Conservation (phyloP, 768 basidiomycete genomes). For the Panellus pusillus region DNA sequence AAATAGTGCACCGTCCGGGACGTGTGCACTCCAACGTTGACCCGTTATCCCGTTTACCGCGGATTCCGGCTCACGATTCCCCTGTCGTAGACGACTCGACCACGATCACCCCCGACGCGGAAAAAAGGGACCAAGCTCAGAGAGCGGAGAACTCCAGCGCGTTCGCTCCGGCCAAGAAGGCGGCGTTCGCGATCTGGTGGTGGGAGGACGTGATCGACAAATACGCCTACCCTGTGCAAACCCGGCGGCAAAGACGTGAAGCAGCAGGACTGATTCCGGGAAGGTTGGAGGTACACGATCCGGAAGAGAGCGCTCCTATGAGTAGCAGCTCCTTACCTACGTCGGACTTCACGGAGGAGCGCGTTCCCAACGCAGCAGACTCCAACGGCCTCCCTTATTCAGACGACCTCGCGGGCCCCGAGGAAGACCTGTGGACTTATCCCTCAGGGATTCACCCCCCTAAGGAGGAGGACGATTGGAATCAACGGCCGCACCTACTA, state of each 20-base stretch:
- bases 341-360: neutral
- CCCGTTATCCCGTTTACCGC: neutral
- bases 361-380: neutral
- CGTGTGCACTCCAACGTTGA: conserved; percentile 30
- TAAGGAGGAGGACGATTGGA: neutral
- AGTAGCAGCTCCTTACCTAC: neutral
- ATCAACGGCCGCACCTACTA: neutral
- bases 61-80: neutral
- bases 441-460: neutral
- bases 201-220: too few relatives aligned
- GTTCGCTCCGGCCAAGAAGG: neutral
- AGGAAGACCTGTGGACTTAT: conserved; percentile 3
- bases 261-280: neutral
- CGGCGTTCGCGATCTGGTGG: too few relatives aligned
- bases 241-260: too few relatives aligned
- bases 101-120: too few relatives aligned
- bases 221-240: too few relatives aligned
- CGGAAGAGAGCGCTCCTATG: neutral
- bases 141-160: neutral
- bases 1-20: too few relatives aligned
- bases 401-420: neutral
- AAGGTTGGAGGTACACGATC: neutral
- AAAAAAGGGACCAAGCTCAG: too few relatives aligned
- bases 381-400: neutral
- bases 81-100: too few relatives aligned